Evolutionary conservation across 345 rosid species (phyloP), one percentile per base, ranked within the genome.

Genomic region (Eutrema heterophyllum): DNA sequence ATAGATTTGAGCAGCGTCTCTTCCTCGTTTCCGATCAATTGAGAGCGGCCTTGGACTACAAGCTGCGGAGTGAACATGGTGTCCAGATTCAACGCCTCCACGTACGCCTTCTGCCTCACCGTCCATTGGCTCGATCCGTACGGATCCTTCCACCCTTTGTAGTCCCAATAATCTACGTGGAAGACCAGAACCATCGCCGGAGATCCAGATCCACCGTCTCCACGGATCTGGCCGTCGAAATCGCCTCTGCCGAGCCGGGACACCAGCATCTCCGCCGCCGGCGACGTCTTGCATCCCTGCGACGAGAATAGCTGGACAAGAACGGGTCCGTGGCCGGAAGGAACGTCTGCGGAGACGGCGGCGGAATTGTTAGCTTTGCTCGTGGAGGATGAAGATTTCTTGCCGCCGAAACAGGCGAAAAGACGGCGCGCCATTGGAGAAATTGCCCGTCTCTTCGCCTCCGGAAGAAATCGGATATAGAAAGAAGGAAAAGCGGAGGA

Each of bases 71-170:
- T 94, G 44, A 89, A 91, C 91, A 94, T 87, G 5, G 98, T 88
- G 43, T 94, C 97, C 1, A 89, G 87, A 73, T 73, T 82, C 77
- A 91, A 74, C 29, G 97, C 85, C 83, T 94, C 97, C 5, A 94
- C 87, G 49, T 91, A 94, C 16, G 94, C 87, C 81, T 91, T 93
- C 57, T 93, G 97, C 74, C 97, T 80, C 30, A 93, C 98, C 0
- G 97, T 93, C 86, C 89, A 89, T 38, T 80, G 85, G 82, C 89
- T 91, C 2, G 87, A 82, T 0, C 89, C 97, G n/a, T 70, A 93
- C 27, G 97, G 98, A 60, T 93, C 98, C 58, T 89, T 93, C 98
- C 98, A 94, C 6, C 98, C 98, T 78, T 78, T 84, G 60, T 91
- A 88, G 55, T 94, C 98, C 97, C 98, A 94, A 50, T 89, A 91